These are phyloP conservation scores for Lipomyces japonicus DNA, from an alignment of 805 yeast genomes.

Conservation along the genomic window DNA sequence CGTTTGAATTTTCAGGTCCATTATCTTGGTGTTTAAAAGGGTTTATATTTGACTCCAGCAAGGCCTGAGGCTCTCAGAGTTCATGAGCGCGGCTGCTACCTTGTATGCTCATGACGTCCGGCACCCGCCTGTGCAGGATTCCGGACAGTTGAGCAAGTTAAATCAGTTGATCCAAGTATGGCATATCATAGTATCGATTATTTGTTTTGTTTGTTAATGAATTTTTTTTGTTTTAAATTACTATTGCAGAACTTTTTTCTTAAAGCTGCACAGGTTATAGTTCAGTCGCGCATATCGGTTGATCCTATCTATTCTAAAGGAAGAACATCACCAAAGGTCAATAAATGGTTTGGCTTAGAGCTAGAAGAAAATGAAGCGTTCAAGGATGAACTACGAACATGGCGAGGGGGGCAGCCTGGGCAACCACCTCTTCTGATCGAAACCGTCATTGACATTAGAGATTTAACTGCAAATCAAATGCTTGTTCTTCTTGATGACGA, in stretches of 20 bases:
- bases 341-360: conserved; percentile 43
- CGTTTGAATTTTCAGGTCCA: too few relatives aligned
- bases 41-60: too few relatives aligned
- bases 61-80: too few relatives aligned
- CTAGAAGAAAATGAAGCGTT: conserved; percentile 39
- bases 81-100: too few relatives aligned
- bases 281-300: conserved; percentile 35
- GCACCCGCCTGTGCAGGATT: conserved; percentile 3
- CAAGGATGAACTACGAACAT: conserved; percentile 58
- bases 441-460: conserved; percentile 66
- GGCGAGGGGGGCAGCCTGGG: conserved; percentile 45
- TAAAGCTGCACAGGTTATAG: conserved; percentile 40
- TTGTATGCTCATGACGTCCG: too few relatives aligned
- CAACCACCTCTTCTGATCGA: conserved; percentile 75
- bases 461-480: conserved; percentile 53
- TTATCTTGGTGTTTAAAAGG: too few relatives aligned
- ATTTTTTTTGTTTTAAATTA: too few relatives aligned
- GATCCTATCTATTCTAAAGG: conserved; percentile 27
- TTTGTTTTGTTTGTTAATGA: background rate
- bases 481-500: conserved; percentile 56
- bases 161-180: conserved; percentile 27
- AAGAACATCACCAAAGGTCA: conserved; percentile 31
- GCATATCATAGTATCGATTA: too few relatives aligned
- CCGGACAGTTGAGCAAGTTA: conserved; percentile 9
- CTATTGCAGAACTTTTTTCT: conserved; percentile 39